These are phyloP conservation scores for Bidens hawaiensis DNA, from an alignment of 140 eudicot species.

Conservation along the genomic window DNA sequence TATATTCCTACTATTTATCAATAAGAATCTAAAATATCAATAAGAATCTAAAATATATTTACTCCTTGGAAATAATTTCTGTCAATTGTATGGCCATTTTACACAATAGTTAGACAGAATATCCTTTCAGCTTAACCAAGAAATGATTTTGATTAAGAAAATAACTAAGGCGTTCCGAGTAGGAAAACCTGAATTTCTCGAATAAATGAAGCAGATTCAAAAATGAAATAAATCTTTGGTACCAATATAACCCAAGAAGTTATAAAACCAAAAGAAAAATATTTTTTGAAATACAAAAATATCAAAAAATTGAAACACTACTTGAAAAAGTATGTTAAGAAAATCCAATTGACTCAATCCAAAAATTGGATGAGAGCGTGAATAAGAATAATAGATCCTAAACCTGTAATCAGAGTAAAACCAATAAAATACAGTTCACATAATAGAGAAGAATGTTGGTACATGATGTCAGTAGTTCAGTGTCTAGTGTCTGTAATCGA, in stretches of 20 bases:
- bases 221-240: neutral
- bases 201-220: neutral
- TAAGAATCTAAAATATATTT: no score
- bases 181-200: neutral
- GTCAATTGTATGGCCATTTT: no score
- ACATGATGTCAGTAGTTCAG: no score
- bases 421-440: constrained; percentile 5
- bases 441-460: constrained; percentile 10
- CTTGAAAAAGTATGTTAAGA: no score
- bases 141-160: neutral
- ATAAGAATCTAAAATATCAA: no score
- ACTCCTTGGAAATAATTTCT: no score
- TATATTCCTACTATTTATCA: no score
- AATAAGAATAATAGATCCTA: neutral
- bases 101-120: neutral
- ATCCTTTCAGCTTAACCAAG: neutral
- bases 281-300: neutral
- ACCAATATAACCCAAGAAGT: neutral
- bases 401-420: neutral
- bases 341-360: constrained; percentile 6
- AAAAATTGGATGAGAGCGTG: neutral
- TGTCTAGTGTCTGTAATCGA: no score
- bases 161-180: neutral
- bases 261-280: neutral
- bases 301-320: no score